Base-by-base conservation (phyloP, 805 yeast species). In the Myxozyma neotropica region DNA sequence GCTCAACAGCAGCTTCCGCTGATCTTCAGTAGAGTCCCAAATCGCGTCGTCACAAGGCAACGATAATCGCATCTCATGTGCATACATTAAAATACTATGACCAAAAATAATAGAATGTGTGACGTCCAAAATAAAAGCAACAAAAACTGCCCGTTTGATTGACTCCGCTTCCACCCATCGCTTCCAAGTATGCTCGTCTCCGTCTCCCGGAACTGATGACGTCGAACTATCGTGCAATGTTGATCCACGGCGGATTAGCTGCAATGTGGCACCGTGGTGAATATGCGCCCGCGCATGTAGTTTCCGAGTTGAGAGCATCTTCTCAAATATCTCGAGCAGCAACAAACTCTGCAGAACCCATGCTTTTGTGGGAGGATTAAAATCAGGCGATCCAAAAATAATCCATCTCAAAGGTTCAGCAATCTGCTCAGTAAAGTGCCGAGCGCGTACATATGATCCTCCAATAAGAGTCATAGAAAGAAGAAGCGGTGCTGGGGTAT, bases 241-340 rank as follows among this genome's bases (percentile, higher is more conserved):
- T 0, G 95, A 89, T 0, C 89, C 83, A 66, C 96, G 77, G 65
- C 95, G 75, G 51, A 89, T 74, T 44, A 89, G 74, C 72, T 89
- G 96, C 42, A 89, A 84, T 0, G 92, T 84, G 0, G 96, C 87
- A 3, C 94, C 96, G 71, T 89, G 96, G 70, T 90, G 96, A 21
- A 90, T 75, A 72, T 87, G 93, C 0, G 89, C 88, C 49, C 96
- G 74, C 73, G 89, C 96, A 70, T 89, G 96, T 67, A 88, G 72
- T 42, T 75, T 74, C 67, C 96, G 75, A 46, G 82, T 80, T 0
- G 89, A 77, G 66, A 87, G 84, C 60, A 86, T 80, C 74, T 89
- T 88, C 70, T 89, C 96, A 69, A 83, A 85, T 74, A 85, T 84
- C 69, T 89, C 96, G n/a, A 90, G 71, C 63, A 90, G 70, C 56